Conservation (phyloP, 148 eudicot genomes). For the Fallopia convolvulus region DNA sequence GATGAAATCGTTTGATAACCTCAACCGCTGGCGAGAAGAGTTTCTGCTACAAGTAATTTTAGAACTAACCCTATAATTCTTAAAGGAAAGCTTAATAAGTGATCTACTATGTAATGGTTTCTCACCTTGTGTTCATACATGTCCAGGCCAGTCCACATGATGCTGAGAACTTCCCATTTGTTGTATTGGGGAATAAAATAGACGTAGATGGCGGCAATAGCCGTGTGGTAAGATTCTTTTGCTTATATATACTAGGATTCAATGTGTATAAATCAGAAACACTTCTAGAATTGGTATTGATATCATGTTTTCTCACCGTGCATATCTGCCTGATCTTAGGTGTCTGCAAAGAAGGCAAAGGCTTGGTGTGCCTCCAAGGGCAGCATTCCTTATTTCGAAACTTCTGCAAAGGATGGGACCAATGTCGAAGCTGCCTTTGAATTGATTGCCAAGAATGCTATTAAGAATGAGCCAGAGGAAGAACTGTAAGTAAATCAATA, state of each 20-base stretch:
- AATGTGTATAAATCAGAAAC: too few species aligned
- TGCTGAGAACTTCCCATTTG: slow-evolving; percentile 85
- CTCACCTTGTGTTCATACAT: slow-evolving; percentile 4
- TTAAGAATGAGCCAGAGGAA: slow-evolving; percentile 58
- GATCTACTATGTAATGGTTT: background rate
- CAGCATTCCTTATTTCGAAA: slow-evolving; percentile 62
- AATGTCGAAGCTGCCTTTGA: slow-evolving; percentile 67
- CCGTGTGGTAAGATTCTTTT: slow-evolving; percentile 57
- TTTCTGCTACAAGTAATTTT: slow-evolving; percentile 60
- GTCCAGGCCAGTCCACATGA: slow-evolving; percentile 73
- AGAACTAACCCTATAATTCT: background rate
- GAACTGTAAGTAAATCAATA: slow-evolving; percentile 36
- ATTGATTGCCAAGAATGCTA: slow-evolving; percentile 57
- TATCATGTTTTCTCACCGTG: background rate
- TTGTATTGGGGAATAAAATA: slow-evolving; percentile 68
- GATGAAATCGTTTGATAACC: slow-evolving; percentile 62
- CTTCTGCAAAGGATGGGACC: slow-evolving; percentile 61
- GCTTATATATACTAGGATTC: too few species aligned
- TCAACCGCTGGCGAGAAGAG: slow-evolving; percentile 68
- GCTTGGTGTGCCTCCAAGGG: slow-evolving; percentile 80
- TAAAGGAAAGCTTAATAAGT: background rate
- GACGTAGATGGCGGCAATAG: slow-evolving; percentile 80
- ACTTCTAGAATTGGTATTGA: background rate
- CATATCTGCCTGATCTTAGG: slow-evolving; percentile 22
- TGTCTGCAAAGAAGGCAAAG: slow-evolving; percentile 62